These are phyloP conservation scores for Pseudocercospora fijiensis DNA, from an alignment of 2,329 filamentous ascomycete genomes.

Conservation along the genomic window DNA sequence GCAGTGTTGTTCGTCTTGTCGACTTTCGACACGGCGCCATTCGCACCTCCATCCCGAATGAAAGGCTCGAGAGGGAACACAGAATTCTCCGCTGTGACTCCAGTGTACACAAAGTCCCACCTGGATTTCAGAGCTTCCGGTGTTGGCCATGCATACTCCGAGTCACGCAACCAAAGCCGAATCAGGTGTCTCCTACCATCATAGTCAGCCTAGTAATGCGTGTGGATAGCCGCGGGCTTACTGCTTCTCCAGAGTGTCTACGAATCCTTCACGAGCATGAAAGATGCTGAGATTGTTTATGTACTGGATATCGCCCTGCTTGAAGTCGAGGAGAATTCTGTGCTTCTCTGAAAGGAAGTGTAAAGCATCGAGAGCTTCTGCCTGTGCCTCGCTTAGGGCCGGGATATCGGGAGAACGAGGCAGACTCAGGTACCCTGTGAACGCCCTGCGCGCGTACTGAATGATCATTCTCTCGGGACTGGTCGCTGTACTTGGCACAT, in stretches of 20 bases:
- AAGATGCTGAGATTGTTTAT: constrained; percentile 56
- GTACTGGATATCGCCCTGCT: constrained; percentile 50
- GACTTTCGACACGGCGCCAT: constrained; percentile 42
- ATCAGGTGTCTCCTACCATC: constrained; percentile 46
- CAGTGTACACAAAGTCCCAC: constrained; percentile 57
- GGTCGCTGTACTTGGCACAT: constrained; percentile 50
- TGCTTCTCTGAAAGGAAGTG: constrained; percentile 46
- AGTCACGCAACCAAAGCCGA: constrained; percentile 50
- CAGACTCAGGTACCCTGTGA: constrained; percentile 55
- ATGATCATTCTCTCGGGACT: constrained; percentile 49
- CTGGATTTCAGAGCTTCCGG: constrained; percentile 42
- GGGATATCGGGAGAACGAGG: constrained; percentile 57
- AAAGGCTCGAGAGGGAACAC: constrained; percentile 59
- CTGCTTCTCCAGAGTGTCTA: constrained; percentile 42
- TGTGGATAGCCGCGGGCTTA: constrained; percentile 28
- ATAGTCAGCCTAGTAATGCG: not conserved
- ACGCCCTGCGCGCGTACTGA: constrained; percentile 41
- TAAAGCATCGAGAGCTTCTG: constrained; percentile 48
- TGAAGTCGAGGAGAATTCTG: constrained; percentile 41
- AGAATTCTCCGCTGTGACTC: constrained; percentile 52
- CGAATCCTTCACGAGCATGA: constrained; percentile 52
- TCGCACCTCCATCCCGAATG: constrained; percentile 39
- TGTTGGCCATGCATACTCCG: constrained; percentile 49
- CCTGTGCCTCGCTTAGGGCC: constrained; percentile 49
- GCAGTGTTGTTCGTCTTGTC: not conserved